A percentile compares a stretch with the other conserved stretches of the same genome.
Evolutionary conservation across 78 protist species (phyloP).

Genomic region (Bigelowiella natans): DNA sequence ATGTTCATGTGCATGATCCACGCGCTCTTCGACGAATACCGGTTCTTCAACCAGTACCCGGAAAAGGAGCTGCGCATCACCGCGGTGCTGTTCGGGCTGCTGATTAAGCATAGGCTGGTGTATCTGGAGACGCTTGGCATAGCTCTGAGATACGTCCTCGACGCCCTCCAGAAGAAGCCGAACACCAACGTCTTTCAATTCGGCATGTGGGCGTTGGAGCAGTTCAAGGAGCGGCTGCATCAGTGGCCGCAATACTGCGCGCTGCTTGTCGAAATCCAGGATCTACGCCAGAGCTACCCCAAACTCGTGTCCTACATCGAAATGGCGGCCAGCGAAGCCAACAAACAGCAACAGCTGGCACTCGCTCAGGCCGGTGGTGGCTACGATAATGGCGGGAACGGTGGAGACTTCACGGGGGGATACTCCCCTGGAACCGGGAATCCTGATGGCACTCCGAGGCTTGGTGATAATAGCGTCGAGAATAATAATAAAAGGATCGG

Average conservation of each 20-base stretch:
- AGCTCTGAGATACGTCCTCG: conserved; percentile 68
- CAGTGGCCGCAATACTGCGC: conserved; percentile 87
- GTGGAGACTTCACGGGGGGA: too few relatives aligned
- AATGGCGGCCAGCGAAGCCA: conserved; percentile 1
- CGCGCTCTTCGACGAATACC: conserved; percentile 83
- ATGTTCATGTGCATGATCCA: conserved; percentile 74
- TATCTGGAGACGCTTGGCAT: conserved; percentile 25
- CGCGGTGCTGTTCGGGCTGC: conserved; percentile 70
- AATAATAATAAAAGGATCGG: not conserved
- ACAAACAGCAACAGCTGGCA: too few relatives aligned
- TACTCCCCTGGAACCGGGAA: too few relatives aligned
- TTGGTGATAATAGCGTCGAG: not conserved
- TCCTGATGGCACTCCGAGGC: not conserved
- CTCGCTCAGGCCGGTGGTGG: too few relatives aligned
- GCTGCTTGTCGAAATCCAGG: conserved; percentile 37
- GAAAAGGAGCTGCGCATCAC: conserved; percentile 72
- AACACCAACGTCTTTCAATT: conserved; percentile 56
- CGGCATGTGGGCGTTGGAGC: conserved; percentile 66
- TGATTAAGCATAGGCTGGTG: conserved; percentile 70
- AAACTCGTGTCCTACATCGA: conserved; percentile 15
- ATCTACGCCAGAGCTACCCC: conserved; percentile 6
- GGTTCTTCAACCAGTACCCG: conserved; percentile 74
- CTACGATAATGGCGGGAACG: too few relatives aligned
- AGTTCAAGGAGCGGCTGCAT: conserved; percentile 54
- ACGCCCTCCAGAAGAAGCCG: conserved; percentile 48